Percentiles rank a stretch among this genome's conserved stretches.
Evolutionary conservation across 768 basidiomycete genomes (phyloP).

Genomic region (Boletus vermiculosoides): DNA sequence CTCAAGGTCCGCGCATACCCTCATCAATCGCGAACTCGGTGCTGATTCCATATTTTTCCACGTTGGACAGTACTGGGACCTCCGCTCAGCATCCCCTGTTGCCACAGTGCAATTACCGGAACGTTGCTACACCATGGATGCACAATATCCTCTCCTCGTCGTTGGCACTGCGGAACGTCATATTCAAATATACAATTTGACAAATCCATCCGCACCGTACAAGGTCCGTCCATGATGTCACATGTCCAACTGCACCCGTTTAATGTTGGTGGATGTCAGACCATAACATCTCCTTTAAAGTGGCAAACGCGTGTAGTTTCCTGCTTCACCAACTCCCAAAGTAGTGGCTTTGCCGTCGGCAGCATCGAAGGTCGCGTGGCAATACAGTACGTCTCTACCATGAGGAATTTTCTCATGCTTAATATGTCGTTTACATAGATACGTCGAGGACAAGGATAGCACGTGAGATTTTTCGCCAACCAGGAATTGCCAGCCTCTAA

Average conservation of each 20-base stretch:
- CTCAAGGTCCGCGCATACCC: conserved; percentile 62
- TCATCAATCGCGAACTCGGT: not conserved
- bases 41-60: not conserved
- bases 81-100: conserved; percentile 72
- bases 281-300: conserved; percentile 82
- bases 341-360: conserved; percentile 77
- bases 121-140: conserved; percentile 85
- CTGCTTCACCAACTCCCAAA: conserved; percentile 69
- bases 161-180: conserved; percentile 93
- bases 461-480: conserved; percentile 42
- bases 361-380: conserved; percentile 92
- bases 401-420: not conserved
- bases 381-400: conserved; percentile 71
- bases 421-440: conserved; percentile 43
- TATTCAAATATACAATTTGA: conserved; percentile 85
- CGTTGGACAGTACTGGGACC: conserved; percentile 84
- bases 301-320: conserved; percentile 90
- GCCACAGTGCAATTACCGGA: conserved; percentile 84
- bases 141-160: conserved; percentile 79
- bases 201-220: conserved; percentile 74
- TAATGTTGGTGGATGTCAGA: conserved; percentile 41
- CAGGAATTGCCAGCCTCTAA: not conserved
- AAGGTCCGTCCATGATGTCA: conserved; percentile 49
- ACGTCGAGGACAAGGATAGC: conserved; percentile 81
- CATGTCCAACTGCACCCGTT: not conserved